Conservation (phyloP, 1,284 basidiomycete species). For the Malassezia globosa region DNA sequence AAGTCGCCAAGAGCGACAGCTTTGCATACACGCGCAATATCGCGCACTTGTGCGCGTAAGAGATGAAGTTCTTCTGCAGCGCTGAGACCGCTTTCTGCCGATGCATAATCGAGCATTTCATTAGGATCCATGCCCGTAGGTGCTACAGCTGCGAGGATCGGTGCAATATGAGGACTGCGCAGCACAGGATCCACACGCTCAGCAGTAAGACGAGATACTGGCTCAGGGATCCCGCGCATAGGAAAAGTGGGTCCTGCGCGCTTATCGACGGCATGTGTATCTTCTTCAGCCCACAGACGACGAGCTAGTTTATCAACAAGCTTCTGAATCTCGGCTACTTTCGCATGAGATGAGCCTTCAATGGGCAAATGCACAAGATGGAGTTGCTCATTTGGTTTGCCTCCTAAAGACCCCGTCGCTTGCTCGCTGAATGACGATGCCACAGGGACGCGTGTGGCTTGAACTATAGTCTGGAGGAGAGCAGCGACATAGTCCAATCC, state of each 20-base stretch:
- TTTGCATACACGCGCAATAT: constrained; percentile 82
- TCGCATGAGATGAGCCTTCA: not conserved
- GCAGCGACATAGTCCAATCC: constrained; percentile 8
- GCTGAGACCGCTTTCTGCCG: constrained; percentile 44
- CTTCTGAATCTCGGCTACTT: constrained; percentile 5
- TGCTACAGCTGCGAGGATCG: constrained; percentile 8
- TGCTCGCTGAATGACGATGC: not conserved
- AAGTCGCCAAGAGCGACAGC: constrained; percentile 89
- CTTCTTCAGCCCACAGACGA: constrained; percentile 9
- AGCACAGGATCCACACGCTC: constrained; percentile 1
- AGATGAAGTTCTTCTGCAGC: constrained; percentile 68
- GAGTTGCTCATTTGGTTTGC: not conserved
- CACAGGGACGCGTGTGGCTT: constrained; percentile 3
- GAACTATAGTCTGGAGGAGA: constrained; percentile 7
- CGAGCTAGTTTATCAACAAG: constrained; percentile 2
- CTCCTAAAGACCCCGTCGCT: not conserved
- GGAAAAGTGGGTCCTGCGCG: not conserved
- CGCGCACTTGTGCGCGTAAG: constrained; percentile 77
- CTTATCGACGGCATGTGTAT: not conserved
- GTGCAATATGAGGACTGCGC: constrained; percentile 4
- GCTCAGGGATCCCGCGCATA: not conserved
- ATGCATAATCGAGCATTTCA: constrained; percentile 42
- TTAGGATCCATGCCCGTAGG: constrained; percentile 25
- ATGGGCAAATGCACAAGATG: not conserved
- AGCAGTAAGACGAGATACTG: not conserved